These are phyloP conservation scores for Mycena floridula DNA, from an alignment of 768 basidiomycete genomes.

Conservation along the genomic window DNA sequence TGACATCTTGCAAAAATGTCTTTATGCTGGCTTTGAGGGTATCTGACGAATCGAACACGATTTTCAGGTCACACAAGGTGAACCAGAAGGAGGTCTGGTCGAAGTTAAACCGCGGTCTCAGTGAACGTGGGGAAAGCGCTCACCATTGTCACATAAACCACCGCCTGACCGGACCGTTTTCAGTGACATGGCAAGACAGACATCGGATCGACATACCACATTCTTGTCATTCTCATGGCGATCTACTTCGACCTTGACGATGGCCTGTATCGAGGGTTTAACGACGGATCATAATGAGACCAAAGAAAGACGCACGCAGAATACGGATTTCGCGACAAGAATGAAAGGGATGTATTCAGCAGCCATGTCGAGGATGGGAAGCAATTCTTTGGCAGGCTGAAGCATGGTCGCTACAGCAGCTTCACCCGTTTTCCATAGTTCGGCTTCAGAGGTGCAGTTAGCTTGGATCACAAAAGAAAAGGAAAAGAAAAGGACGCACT, in stretches of 20 bases:
- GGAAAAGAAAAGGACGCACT: constrained; percentile 1
- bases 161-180: too few species aligned
- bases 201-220: constrained; percentile 1
- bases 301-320: neutral
- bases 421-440: constrained; percentile 4
- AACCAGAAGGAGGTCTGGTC: constrained; percentile 7
- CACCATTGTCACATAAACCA: constrained; percentile 1
- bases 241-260: constrained; percentile 6
- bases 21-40: constrained; percentile 1
- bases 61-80: constrained; percentile 6
- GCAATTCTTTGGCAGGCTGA: constrained; percentile 6
- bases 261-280: neutral
- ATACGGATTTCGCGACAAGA: constrained; percentile 5
- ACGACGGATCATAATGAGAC: neutral
- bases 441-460: neutral
- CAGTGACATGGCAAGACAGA: too few species aligned
- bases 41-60: constrained; percentile 1
- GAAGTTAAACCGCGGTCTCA: neutral
- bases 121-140: too few species aligned
- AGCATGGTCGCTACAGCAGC: constrained; percentile 1
- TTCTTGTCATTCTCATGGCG: constrained; percentile 6
- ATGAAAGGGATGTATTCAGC: constrained; percentile 3
- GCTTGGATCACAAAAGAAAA: neutral
- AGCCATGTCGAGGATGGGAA: constrained; percentile 1
- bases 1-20: constrained; percentile 1